Base-by-base conservation (phyloP, 2,329 filamentous ascomycete genomes). In the Arthroderma sp. region DNA sequence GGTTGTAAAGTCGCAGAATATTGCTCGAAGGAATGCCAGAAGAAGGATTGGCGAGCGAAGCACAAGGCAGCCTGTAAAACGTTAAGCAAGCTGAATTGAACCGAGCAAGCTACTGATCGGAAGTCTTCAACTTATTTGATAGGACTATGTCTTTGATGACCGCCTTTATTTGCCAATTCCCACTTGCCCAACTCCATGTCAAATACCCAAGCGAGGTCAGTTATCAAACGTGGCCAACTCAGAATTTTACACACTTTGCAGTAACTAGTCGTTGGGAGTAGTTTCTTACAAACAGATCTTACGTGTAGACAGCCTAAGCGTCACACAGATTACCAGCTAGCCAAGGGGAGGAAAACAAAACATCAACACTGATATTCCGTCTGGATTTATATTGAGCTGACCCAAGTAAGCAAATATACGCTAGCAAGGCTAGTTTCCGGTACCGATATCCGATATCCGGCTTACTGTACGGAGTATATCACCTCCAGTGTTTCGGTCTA, bases 11-110 rank as follows among this genome's bases (percentile, higher is more conserved):
- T 56, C 11, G 44, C 53, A 19, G 43, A 56, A 19, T 59, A 59
- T 23, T 59, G 57, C 54, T 56, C 57, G 7, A 56, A 47, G 38
- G 37, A 44, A 13, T 59, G 57, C 28, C 57, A 59, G 21, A 19
- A 19, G 13, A 11, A 15, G 37, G 53, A 59, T 37, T 58, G 57
- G 57, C 44, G 11, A 19, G 28, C n/a, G 11, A 41, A 15, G 11
- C 57, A 59, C 19, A 59, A 59, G 19, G 17, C 8, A 0, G 21
- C 39, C 9, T 59, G 57, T 23, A 57, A 57, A 47, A 38, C 13
- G 19, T 11, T 25, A 9, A 35, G 17, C 8, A 23, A 35, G 6
- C 7, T 51, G 15, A 51, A 51, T 11, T 49, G 43, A 49, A 25
- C 43, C 2, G 15, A n/a, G 21, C 2, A 25, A 54, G 39, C 39